These are phyloP conservation scores for Beta vulgaris DNA, from an alignment of 148 eudicot genomes.

Conservation along the genomic window DNA sequence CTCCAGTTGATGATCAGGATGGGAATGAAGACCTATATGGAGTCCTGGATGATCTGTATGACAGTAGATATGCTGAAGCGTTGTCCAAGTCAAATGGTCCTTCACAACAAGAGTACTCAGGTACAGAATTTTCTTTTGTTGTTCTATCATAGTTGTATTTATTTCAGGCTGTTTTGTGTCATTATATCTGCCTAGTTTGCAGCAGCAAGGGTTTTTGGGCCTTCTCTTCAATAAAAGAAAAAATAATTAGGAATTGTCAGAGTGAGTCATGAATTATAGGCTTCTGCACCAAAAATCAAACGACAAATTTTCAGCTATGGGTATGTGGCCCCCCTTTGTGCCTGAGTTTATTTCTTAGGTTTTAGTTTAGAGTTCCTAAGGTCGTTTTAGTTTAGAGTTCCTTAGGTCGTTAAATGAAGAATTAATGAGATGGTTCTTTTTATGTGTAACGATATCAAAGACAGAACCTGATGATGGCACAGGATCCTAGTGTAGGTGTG, in stretches of 20 bases:
- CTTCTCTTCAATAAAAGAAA: background rate
- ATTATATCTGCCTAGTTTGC: background rate
- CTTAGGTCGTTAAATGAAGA: background rate
- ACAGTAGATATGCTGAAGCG: slow-evolving; percentile 30
- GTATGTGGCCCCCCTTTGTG: background rate
- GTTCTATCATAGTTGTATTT: background rate
- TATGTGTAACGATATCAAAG: background rate
- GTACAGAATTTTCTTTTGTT: slow-evolving; percentile 25
- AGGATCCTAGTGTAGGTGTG: background rate
- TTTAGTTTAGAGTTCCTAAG: background rate
- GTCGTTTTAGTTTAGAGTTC: background rate
- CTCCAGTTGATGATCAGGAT: slow-evolving; percentile 38
- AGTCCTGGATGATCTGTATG: slow-evolving; percentile 27
- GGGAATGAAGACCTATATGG: slow-evolving; percentile 38
- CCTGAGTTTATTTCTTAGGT: background rate
- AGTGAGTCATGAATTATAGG: background rate
- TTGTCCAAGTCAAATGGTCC: slow-evolving; percentile 30
- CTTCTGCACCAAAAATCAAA: background rate
- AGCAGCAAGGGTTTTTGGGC: background rate
- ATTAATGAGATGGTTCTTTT: background rate
- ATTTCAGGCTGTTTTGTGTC: slow-evolving; percentile 1
- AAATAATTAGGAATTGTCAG: background rate
- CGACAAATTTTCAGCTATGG: background rate
- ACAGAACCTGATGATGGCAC: background rate
- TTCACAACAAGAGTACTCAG: slow-evolving; percentile 36